Base-by-base conservation (phyloP, 2,329 filamentous ascomycete genomes). In the Ilyonectria destructans region DNA sequence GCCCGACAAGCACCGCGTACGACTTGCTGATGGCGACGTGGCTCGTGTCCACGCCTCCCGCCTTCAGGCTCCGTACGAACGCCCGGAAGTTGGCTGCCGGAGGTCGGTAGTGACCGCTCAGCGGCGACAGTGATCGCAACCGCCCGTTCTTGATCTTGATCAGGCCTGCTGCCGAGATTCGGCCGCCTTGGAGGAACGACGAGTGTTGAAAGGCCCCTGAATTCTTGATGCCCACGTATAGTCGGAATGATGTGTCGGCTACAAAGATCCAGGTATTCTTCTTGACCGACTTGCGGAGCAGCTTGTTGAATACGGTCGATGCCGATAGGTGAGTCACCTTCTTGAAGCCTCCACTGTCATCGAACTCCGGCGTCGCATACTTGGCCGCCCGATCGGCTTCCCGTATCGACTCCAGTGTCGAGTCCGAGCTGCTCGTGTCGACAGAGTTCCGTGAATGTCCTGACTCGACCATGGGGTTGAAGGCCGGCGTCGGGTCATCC, bases 181-280 rank as follows among this genome's bases (percentile, higher is more conserved):
- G 90, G 10, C 91, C 88, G 26, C 95, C 95, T 69, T 95, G 93
- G 1, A 97, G 85, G 76, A 98, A 97, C 0, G 93, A 96, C 13
- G 92, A 95, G 80, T 97, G 95, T 76, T 97, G 95, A 76, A 98
- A 98, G 5, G 93, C 90, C 12, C 95, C 95, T 4, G 91, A 92
- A 79, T 93, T 90, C 77, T 98, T 97, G 83, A 97, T 96, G 55
- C 95, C 95, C 37, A 97, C 90, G 79, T 97, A 97, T 0, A 97
- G 85, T 1, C 93, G 90, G 79, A 95, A 96, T 1, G 89, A 92
- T 1, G 93, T 96, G 80, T 97, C 95, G 26, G 93, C 92, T 8
- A 95, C 95, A 75, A 97, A 98, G 71, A 97, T 97, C 95, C 95
- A 97, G 5, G 93, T 96, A 76, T 96, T 95, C 70, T 94, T 94